These are phyloP conservation scores for Cladorrhinum samala DNA, from an alignment of 495 filamentous ascomycete species.

Conservation along the genomic window DNA sequence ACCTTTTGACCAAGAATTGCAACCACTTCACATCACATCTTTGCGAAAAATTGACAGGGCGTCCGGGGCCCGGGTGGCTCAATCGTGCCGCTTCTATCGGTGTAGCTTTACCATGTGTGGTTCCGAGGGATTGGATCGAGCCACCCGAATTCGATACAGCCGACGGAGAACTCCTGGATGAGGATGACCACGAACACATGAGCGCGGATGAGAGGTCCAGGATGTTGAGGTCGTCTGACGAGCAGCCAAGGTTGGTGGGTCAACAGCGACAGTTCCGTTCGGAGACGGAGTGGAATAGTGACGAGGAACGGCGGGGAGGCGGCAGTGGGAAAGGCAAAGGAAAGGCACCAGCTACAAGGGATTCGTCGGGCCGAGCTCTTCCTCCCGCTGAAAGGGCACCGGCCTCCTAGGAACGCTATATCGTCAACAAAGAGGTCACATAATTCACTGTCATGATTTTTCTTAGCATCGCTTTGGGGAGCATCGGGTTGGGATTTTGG, in stretches of 20 bases:
- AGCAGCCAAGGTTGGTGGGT: conserved; percentile 25
- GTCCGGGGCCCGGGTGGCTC: conserved; percentile 60
- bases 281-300: conserved; percentile 22
- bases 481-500: conserved; percentile 10
- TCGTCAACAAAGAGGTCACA: no score
- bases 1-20: conserved; percentile 72
- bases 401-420: conserved; percentile 5
- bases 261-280: conserved; percentile 3
- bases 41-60: conserved; percentile 57
- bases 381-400: conserved; percentile 38
- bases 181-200: conserved; percentile 36
- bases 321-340: conserved; percentile 38
- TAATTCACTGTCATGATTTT: conserved; percentile 4
- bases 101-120: conserved; percentile 68
- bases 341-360: conserved; percentile 30
- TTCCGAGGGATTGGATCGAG: conserved; percentile 72
- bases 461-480: conserved; percentile 15
- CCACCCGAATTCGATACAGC: conserved; percentile 66
- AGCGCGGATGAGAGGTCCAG: conserved; percentile 20
- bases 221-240: conserved; percentile 25
- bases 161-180: conserved; percentile 60
- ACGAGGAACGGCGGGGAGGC: conserved; percentile 19
- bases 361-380: conserved; percentile 33
- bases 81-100: conserved; percentile 77
- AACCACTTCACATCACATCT: conserved; percentile 74